phyloP scores from a whole-genome alignment of 352 stramenopile species.

The Phytophthora hybrid region DNA sequence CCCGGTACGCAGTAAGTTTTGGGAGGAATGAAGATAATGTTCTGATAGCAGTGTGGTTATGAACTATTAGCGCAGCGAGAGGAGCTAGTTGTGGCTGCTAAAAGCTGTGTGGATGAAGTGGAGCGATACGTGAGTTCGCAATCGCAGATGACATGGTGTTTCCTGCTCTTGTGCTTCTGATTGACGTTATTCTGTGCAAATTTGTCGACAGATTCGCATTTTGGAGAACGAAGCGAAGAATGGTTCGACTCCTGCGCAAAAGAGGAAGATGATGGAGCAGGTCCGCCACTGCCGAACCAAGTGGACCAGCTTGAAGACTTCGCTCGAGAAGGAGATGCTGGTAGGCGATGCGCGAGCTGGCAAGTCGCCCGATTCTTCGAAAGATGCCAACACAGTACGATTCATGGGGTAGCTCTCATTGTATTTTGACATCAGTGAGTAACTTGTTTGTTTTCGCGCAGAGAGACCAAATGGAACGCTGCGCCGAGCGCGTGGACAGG shows the following conservation, averaged over 20 bases:
- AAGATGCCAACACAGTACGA: conserved; percentile 35
- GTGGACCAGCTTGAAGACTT: conserved; percentile 54
- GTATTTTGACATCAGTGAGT: not conserved
- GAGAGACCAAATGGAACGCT: conserved; percentile 59
- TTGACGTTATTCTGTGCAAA: conserved; percentile 16
- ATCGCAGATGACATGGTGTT: not conserved
- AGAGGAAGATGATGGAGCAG: conserved; percentile 61
- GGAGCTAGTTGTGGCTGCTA: conserved; percentile 56
- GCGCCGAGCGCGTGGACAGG: conserved; percentile 55
- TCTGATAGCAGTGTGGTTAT: not conserved
- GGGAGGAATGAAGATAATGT: no score
- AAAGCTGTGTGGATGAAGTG: conserved; percentile 68
- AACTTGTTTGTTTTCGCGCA: conserved; percentile 19
- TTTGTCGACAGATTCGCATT: conserved; percentile 55
- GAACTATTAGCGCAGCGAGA: conserved; percentile 38
- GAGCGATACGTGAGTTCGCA: conserved; percentile 64
- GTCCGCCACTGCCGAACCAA: conserved; percentile 59
- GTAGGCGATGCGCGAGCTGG: conserved; percentile 50
- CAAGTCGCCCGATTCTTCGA: conserved; percentile 29
- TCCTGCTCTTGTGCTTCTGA: not conserved
- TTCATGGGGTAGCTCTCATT: not conserved
- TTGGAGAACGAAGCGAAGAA: conserved; percentile 69
- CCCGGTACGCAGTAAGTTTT: conserved; percentile 22
- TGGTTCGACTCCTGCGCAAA: conserved; percentile 31
- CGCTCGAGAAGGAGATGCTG: conserved; percentile 68